A percentile compares a stretch with the other conserved stretches of the same genome.
These are phyloP conservation scores for Coemansia sp. DNA, from an alignment of 192 early-diverging fungal genomes.

Conservation along the genomic window DNA sequence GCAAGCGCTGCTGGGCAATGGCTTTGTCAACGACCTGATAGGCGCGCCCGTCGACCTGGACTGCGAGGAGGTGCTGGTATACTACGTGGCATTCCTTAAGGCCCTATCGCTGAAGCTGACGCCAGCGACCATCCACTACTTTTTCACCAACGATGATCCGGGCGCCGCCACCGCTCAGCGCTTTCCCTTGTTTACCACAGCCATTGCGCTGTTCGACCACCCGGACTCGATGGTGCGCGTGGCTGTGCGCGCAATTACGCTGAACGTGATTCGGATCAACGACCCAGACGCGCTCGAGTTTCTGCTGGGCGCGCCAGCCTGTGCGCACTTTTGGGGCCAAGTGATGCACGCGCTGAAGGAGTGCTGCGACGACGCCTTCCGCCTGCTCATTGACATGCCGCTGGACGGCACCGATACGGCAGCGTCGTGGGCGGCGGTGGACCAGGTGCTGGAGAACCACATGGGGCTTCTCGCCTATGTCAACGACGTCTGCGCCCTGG, in stretches of 20 bases:
- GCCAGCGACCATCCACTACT: slow-evolving; percentile 63
- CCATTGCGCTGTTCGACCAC: slow-evolving; percentile 67
- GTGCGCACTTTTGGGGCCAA: slow-evolving; percentile 46
- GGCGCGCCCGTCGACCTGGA: slow-evolving; percentile 55
- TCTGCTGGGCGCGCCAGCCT: slow-evolving; percentile 25
- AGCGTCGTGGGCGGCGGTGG: slow-evolving; percentile 45
- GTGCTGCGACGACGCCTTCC: slow-evolving; percentile 41
- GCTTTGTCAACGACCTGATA: slow-evolving; percentile 75
- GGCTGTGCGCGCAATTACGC: slow-evolving; percentile 65
- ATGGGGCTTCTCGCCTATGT: slow-evolving; percentile 67
- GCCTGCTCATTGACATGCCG: slow-evolving; percentile 50
- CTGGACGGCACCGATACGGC: slow-evolving; percentile 17
- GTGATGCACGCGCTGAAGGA: slow-evolving; percentile 40
- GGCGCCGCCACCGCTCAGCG: too few relatives aligned
- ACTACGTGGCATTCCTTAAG: slow-evolving; percentile 73
- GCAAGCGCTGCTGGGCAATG: slow-evolving; percentile 71
- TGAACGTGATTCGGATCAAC: slow-evolving; percentile 62
- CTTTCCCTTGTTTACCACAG: slow-evolving; percentile 69
- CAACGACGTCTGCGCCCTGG: slow-evolving; percentile 63
- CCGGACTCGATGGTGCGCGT: slow-evolving; percentile 75
- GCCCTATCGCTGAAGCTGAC: slow-evolving; percentile 70
- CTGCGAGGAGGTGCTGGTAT: slow-evolving; percentile 69
- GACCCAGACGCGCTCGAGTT: slow-evolving; percentile 38
- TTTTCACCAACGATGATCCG: slow-evolving; percentile 58
- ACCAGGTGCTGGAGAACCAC: slow-evolving; percentile 64